Evolutionary conservation across 345 rosid species (phyloP).

Genomic region (Populus pruinosa): DNA sequence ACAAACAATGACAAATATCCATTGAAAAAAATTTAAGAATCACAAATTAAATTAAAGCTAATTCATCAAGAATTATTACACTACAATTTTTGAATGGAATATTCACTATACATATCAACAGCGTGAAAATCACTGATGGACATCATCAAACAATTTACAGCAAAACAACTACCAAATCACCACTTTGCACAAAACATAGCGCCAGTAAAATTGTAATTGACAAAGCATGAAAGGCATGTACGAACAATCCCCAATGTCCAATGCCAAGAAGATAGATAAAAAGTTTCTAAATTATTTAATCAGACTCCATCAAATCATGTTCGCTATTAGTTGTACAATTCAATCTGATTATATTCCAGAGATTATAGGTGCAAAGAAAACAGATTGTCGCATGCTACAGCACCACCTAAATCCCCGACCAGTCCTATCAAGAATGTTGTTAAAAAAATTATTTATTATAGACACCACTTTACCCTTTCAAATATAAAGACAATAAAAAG

Average conservation of each 20-base stretch:
- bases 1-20: neutral
- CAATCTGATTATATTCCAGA: too few relatives aligned
- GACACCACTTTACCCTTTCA: neutral
- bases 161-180: neutral
- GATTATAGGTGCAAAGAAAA: neutral
- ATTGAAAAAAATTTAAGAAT: neutral
- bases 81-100: neutral
- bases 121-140: too few relatives aligned
- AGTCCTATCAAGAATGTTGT: neutral
- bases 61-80: neutral
- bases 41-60: conserved; percentile 10
- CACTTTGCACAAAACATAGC: neutral
- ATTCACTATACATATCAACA: neutral
- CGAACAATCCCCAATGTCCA: neutral
- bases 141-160: neutral
- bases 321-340: neutral
- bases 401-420: neutral
- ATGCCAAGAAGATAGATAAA: neutral
- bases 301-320: neutral
- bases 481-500: neutral
- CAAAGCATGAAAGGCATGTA: neutral
- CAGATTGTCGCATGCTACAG: neutral
- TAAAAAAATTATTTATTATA: neutral
- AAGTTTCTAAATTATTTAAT: neutral
- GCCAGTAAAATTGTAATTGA: neutral